These are phyloP conservation scores for Xylaria sp. DNA, from an alignment of 2,329 filamentous ascomycete genomes.

Conservation along the genomic window DNA sequence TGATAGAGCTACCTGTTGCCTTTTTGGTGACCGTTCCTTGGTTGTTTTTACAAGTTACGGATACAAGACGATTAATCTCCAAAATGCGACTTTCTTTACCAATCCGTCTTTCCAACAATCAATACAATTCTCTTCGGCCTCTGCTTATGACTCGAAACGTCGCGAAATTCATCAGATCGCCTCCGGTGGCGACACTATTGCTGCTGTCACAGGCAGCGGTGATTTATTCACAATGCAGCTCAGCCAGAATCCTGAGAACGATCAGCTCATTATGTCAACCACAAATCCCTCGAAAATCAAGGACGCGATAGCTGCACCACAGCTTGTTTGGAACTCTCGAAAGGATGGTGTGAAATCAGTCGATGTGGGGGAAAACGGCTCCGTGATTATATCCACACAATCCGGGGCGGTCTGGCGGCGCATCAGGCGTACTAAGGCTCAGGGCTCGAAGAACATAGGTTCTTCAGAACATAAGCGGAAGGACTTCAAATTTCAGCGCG, in stretches of 20 bases:
- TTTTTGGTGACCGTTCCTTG: slow-evolving; percentile 88
- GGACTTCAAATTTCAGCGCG: slow-evolving; percentile 94
- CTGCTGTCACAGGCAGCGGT: slow-evolving; percentile 83
- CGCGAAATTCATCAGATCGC: slow-evolving; percentile 81
- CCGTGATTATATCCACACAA: slow-evolving; percentile 91
- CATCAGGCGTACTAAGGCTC: slow-evolving; percentile 83
- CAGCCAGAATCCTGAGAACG: slow-evolving; percentile 72
- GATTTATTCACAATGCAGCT: slow-evolving; percentile 89
- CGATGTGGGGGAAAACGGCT: slow-evolving; percentile 89
- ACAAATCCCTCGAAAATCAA: slow-evolving; percentile 94
- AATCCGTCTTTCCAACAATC: slow-evolving; percentile 70
- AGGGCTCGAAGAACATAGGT: slow-evolving; percentile 63
- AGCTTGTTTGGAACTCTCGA: slow-evolving; percentile 87
- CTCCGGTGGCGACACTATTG: slow-evolving; percentile 90
- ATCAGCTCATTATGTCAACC: slow-evolving; percentile 75
- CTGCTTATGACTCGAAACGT: slow-evolving; percentile 70
- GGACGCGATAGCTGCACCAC: slow-evolving; percentile 79
- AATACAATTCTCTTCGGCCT: slow-evolving; percentile 71
- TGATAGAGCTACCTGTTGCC: slow-evolving; percentile 85
- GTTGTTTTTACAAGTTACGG: slow-evolving; percentile 97
- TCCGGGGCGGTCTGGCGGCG: slow-evolving; percentile 94
- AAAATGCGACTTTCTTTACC: slow-evolving; percentile 74
- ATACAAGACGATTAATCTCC: slow-evolving; percentile 90
- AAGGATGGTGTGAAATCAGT: slow-evolving; percentile 90
- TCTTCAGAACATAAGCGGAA: slow-evolving; percentile 72